phyloP scores from a whole-genome alignment of 495 filamentous ascomycete species.

The Hamigera avellanea region DNA sequence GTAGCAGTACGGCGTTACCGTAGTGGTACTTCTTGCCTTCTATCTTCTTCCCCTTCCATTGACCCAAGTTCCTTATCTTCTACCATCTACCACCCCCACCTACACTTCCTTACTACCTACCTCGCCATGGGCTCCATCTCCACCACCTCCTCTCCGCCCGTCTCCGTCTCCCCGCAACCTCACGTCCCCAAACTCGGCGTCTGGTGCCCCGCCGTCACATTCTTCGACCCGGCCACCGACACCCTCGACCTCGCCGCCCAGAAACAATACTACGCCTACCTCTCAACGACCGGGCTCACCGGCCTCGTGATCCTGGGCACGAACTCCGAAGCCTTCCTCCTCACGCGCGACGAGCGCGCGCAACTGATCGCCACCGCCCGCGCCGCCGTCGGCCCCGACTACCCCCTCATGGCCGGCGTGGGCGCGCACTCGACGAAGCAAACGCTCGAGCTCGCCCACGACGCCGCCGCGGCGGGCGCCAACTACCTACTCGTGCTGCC shows the following conservation, averaged over 20 bases:
- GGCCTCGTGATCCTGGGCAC: conserved; percentile 53
- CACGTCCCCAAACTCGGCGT: conserved; percentile 17
- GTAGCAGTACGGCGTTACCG: too few relatives aligned
- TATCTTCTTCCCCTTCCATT: too few relatives aligned
- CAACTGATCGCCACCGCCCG: conserved; percentile 41
- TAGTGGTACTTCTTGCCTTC: too few relatives aligned
- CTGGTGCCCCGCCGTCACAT: conserved; percentile 30
- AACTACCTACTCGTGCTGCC: conserved; percentile 52
- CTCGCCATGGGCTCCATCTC: too few relatives aligned
- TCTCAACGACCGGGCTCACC: conserved; percentile 39
- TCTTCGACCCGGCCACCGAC: conserved; percentile 44
- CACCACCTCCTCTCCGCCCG: conserved; percentile 3
- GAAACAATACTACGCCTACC: conserved; percentile 43
- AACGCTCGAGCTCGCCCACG: conserved; percentile 44
- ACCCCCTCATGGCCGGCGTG: conserved; percentile 51
- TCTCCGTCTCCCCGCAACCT: conserved; percentile 6
- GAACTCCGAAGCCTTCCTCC: conserved; percentile 54
- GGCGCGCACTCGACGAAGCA: conserved; percentile 55
- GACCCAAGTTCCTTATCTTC: too few relatives aligned
- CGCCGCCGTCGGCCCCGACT: conserved; percentile 34
- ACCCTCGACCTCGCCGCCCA: conserved; percentile 36
- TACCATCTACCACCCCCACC: too few relatives aligned
- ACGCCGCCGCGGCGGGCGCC: conserved; percentile 45
- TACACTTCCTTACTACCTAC: too few relatives aligned
- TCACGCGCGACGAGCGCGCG: conserved; percentile 48